Base-by-base conservation (phyloP, 2,329 filamentous ascomycete species). In the Penicillium sp. region DNA sequence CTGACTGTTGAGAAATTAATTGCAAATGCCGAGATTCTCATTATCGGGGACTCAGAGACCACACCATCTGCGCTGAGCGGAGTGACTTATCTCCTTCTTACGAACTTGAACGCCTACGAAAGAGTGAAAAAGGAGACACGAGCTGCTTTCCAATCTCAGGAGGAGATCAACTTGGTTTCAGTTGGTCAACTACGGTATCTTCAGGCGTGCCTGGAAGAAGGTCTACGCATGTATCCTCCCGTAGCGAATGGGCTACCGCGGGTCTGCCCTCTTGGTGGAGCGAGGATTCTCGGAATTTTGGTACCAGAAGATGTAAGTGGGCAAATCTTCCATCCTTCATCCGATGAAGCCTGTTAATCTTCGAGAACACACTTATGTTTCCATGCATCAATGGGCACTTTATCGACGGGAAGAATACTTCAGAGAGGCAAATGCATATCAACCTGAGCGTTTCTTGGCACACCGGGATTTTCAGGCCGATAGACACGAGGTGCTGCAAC, bases 331-430 rank as follows among this genome's bases (percentile, higher is more conserved):
- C 31, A 31, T 9, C 0, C 19, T 24, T 22, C 5, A 6, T 5
- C 14, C 2, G 2, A 16, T 43, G 41, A 43, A 22, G 4, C 41
- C 11, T 24, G 16, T 22, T 43, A 43, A 55, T 46, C 16, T 2
- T 9, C 18, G 7, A 27, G 37, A 24, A 2, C 55, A 81, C 79
- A 81, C 77, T 1, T 63, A 68, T 3, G 73, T 83, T 0, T 72
- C 75, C 0, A 71, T 82, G 1, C 74, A 77, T 44, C 80, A 83
- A 37, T 81, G 73, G 66, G 72, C 79, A 2, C 71, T 78, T n/a
- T 79, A 79, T 61, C 77, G 77, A 59, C 78, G 77, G 51, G 70
- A 76, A 1, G 65, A 70, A 10, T 73, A 81, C 63, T 85, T 83
- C 66, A 72, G 70, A 10, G 72, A 81, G 1, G 77, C 83, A 0